Evolutionary conservation across 768 basidiomycete genomes (phyloP).

Genomic region (Auricularia cornea): DNA sequence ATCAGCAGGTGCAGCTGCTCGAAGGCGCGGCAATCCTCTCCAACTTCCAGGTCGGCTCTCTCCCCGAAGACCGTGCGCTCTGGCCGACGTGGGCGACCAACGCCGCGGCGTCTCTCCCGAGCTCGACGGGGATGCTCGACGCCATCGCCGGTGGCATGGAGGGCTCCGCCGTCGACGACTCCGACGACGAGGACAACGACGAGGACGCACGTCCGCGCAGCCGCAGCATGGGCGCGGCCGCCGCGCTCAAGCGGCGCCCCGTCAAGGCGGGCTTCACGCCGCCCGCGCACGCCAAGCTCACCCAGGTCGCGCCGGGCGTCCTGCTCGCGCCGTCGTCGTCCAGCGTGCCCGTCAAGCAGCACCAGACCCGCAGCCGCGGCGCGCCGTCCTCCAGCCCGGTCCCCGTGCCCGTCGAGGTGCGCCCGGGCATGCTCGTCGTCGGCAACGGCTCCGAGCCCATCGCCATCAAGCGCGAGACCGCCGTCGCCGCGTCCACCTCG

Average conservation of each 20-base stretch:
- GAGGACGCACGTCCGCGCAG: neutral
- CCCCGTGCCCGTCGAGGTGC: neutral
- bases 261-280: neutral
- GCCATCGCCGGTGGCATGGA: too few relatives aligned
- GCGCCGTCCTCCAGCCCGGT: neutral
- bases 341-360: neutral
- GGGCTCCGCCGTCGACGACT: neutral
- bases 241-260: neutral
- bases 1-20: conserved; percentile 93
- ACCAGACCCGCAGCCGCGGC: neutral
- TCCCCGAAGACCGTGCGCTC: conserved; percentile 89
- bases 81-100: conserved; percentile 77
- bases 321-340: neutral
- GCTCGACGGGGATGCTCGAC: neutral
- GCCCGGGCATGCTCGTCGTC: neutral
- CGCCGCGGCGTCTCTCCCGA: conserved; percentile 7
- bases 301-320: neutral
- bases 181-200: neutral
- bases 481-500: neutral
- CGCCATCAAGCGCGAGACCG: neutral
- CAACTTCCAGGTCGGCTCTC: conserved; percentile 65
- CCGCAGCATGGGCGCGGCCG: neutral
- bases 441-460: neutral
- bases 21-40: conserved; percentile 95
- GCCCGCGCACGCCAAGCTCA: neutral